Evolutionary conservation across 2,329 filamentous ascomycete genomes (phyloP), one percentile per base, ranked within the genome.

Genomic region (Aspergillus quadrilineatus): DNA sequence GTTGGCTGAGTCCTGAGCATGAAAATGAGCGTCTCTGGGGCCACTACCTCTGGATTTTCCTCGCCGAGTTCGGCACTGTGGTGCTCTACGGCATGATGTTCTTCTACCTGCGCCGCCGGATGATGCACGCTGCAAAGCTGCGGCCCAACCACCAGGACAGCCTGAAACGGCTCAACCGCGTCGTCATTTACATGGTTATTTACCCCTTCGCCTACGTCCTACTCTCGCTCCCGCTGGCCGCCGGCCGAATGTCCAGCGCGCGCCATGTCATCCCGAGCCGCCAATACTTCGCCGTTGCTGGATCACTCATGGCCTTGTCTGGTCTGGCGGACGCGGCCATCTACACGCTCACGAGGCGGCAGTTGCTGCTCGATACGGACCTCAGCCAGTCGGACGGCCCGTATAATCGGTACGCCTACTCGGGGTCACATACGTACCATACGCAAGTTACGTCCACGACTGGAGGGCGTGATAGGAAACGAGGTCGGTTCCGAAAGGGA

Each of bases 221-320:
- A 9, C 59, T 84, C 49, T 89, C 87, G 57, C 77, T 91, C 34
- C 87, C 87, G 0, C 77, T 83, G 9, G 85, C 84, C 1, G 74
- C 73, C 4, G 75, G 73, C 8, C 73, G 75, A 28, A 77, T 77
- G 75, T 67, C 69, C 5, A 69, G 68, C 2, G 72, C 71, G 17
- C 65, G 68, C 4, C 67, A 71, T 15, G 42, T 66, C n/a, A 50
- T 61, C 2, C 69, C 72, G 3, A 71, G 73, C 42, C 67, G 67
- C n/a, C 71, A 74, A 10, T 78, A 79, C 58, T 77, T 82, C 42
- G 79, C 77, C 61, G 70, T 80, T 2, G 77, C 80, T 1, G 82
- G 81, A 15, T 77, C 79, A 4, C 74, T 85, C 62, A 82, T 85
- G 67, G 80, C 81, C 2, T 76, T 79, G 9, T 85, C 82, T 50